Evolutionary conservation across 352 stramenopile genomes (phyloP).

Genomic region (Peronosclerospora sorghi): DNA sequence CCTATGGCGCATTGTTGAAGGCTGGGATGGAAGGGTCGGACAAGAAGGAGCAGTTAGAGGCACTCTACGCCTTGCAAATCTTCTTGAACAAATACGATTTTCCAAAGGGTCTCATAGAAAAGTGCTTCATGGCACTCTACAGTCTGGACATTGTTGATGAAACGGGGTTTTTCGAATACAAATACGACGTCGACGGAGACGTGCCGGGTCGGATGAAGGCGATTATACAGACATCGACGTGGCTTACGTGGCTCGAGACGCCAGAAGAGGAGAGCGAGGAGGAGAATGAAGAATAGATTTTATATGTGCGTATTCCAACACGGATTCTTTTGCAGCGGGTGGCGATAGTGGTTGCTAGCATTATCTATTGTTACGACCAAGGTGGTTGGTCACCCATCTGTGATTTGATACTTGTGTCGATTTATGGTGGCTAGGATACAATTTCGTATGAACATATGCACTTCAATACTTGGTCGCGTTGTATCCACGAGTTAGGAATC

Average conservation of each 20-base stretch:
- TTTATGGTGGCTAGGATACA: constrained; percentile 19
- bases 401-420: constrained; percentile 6
- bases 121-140: constrained; percentile 82
- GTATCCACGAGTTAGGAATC: constrained; percentile 78
- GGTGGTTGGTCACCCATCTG: constrained; percentile 1
- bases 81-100: constrained; percentile 68
- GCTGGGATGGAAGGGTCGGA: constrained; percentile 35
- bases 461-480: no score
- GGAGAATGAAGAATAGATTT: constrained; percentile 72
- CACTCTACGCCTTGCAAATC: constrained; percentile 64
- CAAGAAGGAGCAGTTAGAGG: constrained; percentile 56
- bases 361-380: background rate
- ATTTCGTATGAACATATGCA: constrained; percentile 23
- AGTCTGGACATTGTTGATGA: constrained; percentile 75
- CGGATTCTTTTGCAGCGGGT: constrained; percentile 4
- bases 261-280: constrained; percentile 61
- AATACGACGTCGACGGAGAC: constrained; percentile 73
- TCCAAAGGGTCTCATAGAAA: constrained; percentile 69
- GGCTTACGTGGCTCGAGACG: constrained; percentile 77
- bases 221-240: constrained; percentile 71
- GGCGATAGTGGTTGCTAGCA: background rate
- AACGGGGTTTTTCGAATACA: constrained; percentile 77
- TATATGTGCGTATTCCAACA: constrained; percentile 17
- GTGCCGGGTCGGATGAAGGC: constrained; percentile 70
- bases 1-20: constrained; percentile 57